A percentile compares a stretch with the other conserved stretches of the same genome.
Conservation (phyloP, 495 filamentous ascomycete species). For the Penicillium antarcticum region DNA sequence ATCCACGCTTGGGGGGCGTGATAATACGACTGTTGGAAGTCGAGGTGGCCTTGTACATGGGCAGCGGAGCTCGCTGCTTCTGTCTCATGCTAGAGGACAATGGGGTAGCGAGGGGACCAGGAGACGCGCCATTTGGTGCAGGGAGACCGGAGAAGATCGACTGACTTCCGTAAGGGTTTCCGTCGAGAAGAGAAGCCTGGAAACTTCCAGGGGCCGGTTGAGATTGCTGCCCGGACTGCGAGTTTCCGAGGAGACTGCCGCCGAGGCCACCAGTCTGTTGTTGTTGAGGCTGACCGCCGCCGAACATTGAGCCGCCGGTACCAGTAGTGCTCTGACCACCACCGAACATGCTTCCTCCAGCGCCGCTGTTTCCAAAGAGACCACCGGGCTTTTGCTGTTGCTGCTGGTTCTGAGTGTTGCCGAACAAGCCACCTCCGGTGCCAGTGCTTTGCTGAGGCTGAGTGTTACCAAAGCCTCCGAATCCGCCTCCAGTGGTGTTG, state of each 20-base stretch:
- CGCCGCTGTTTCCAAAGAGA: conserved; percentile 24
- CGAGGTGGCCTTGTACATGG: conserved; percentile 85
- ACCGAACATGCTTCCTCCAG: conserved; percentile 48
- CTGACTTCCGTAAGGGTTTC: conserved; percentile 76
- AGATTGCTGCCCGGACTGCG: conserved; percentile 49
- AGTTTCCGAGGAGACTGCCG: conserved; percentile 57
- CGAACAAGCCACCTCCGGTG: conserved; percentile 35
- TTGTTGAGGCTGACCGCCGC: conserved; percentile 59
- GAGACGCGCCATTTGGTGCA: conserved; percentile 58
- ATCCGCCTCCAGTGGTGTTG: conserved; percentile 2
- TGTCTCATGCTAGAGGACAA: conserved; percentile 68
- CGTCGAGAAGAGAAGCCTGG: conserved; percentile 71
- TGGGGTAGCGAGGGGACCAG: conserved; percentile 83
- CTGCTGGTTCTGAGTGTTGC: conserved; percentile 30
- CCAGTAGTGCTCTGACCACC: conserved; percentile 27
- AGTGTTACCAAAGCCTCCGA: conserved; percentile 7
- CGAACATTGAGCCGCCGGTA: conserved; percentile 58
- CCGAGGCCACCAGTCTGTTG: conserved; percentile 48
- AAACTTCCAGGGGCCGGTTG: conserved; percentile 59
- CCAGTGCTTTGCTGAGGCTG: conserved; percentile 17
- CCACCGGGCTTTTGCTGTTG: conserved; percentile 36
- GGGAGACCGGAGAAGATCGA: conserved; percentile 73
- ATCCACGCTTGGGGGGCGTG: conserved; percentile 79
- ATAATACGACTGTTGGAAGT: conserved; percentile 70
- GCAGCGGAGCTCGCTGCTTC: conserved; percentile 72